Conservation (phyloP, 116 monocot species). For the Phalaenopsis hybrid region DNA sequence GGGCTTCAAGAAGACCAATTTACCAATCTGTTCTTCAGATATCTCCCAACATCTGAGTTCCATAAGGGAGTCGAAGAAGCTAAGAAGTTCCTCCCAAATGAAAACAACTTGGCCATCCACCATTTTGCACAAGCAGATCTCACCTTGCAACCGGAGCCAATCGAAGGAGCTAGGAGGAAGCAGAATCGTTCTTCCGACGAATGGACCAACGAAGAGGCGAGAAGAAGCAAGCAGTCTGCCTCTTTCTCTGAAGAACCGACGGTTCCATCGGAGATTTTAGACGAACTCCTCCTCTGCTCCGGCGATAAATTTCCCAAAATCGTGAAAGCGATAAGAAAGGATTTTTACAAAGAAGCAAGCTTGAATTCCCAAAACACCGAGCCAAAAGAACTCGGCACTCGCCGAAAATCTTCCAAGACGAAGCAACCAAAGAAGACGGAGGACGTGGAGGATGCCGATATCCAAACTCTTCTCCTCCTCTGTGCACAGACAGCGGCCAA, state of each 20-base stretch:
- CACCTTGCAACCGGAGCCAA: not conserved
- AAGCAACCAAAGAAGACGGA: slow-evolving; percentile 20
- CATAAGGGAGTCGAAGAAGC: slow-evolving; percentile 19
- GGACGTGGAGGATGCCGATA: slow-evolving; percentile 31
- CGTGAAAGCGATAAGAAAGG: slow-evolving; percentile 19
- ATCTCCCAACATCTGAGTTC: not conserved
- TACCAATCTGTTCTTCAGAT: not conserved
- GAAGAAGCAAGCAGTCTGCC: slow-evolving; percentile 18
- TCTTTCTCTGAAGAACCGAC: not conserved
- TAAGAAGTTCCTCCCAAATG: slow-evolving; percentile 16
- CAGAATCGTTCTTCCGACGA: slow-evolving; percentile 27
- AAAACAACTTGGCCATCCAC: slow-evolving; percentile 7
- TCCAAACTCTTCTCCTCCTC: slow-evolving; percentile 25
- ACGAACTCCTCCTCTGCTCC: slow-evolving; percentile 23
- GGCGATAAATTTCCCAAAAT: slow-evolving; percentile 20
- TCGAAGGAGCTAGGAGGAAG: not conserved
- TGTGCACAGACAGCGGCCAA: slow-evolving; percentile 33
- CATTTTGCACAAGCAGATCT: not conserved
- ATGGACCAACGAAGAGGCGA: slow-evolving; percentile 18
- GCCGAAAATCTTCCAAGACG: slow-evolving; percentile 6
- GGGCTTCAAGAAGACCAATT: not conserved
- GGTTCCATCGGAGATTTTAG: slow-evolving; percentile 13
- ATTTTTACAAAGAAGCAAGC: slow-evolving; percentile 7
- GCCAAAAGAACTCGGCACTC: no score
- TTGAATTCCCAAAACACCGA: not conserved